Base-by-base conservation (phyloP, 2,329 filamentous ascomycete species). In the Dactylellina leptospora region DNA sequence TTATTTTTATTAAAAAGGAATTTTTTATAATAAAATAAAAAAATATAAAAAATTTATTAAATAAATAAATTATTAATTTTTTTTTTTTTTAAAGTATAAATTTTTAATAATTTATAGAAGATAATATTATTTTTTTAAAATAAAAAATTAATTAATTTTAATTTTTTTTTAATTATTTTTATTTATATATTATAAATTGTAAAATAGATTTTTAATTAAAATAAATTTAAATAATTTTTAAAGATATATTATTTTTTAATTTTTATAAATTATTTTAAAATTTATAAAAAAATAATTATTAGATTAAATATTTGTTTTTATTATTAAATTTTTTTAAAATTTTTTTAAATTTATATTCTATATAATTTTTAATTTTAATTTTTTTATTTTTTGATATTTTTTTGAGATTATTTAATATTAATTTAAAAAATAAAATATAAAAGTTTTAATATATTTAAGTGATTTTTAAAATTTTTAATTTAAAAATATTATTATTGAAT, bases 251-350 rank as follows among this genome's bases (percentile, higher is more conserved):
- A 42, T 47, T 8, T 47, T 47, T 23, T 47, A 20, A 20, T 23
- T 22, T 47, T 22, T 47, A 8, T 47, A 54, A 36, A 53, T 53
- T 30, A 33, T 53, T 33, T 53, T 53, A 4, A 5, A 10, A 10
- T 30, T 33, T 28, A 54, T 54, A 38, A 54, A 54, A 38, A 38
- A 20, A 23, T 30, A 5, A 9, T 54, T 38, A 27, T 45, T 4
- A 28, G 18, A 58, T 44, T 28, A 44, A 58, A 44, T 45, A 58
- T 28, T 58, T 30, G 28, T 28, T 45, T 44, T 10, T 45, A 28
- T 45, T 30, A 23, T 30, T 40, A 40, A 10, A 40, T 40, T 22
- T 40, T 38, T 55, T 22, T 40, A 16, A 40, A 58, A 58, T 58
- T 58, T 45, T 45, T 30, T 45, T 9, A 38, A 50, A 5, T 28